Base-by-base conservation (phyloP, 1,139 yeast species). In the Waltiozyma sp. region DNA sequence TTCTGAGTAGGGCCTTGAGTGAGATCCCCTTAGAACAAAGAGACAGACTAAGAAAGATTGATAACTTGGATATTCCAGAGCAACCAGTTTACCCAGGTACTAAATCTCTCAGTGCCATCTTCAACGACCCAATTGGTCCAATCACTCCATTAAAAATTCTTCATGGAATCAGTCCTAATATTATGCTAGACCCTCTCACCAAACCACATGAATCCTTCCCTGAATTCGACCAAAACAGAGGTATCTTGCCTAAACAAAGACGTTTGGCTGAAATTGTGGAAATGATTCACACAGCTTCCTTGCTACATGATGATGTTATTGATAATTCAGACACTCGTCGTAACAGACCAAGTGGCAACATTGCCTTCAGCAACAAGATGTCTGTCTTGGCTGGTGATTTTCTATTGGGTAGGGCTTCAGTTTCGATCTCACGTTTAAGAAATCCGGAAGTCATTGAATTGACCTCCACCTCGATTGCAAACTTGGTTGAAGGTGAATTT, bases 361-460 rank as follows among this genome's bases (percentile, higher is more conserved):
- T 83, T 50, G 96, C 96, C 9, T 91, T 89, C 64, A 85, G 94
- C 33, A 91, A 91, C 65, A 93, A 93, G 59, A 89, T 91, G 97
- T 95, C 98, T 6, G 89, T 91, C 40, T 69, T 91, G 46, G 97
- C 97, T 0, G 99, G 98, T 28, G 98, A 91, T 64, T 91, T 91
- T 63, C 65, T 91, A 46, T 74, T 91, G 44, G 98, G 96, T 13
- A 73, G 98, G 54, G 98, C 98, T 0, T 89, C 97, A 1, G 96
- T 91, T 19, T 91, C 96, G 2, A 81, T 91, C 53, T 94, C 97
- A 10, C 70, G 98, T 49, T 68, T 93, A 42, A 72, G 96, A 59
- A 89, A 91, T 60, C 93, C 96, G n/a, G 97, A 91, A 66, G 98
- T 91, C 41, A 89, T 88, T 49, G 98, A 91, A 64, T 72, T 93